Evolutionary conservation across 305 asterid genomes (phyloP), one percentile per base, ranked within the genome.

Genomic region (Petunia hybrid): DNA sequence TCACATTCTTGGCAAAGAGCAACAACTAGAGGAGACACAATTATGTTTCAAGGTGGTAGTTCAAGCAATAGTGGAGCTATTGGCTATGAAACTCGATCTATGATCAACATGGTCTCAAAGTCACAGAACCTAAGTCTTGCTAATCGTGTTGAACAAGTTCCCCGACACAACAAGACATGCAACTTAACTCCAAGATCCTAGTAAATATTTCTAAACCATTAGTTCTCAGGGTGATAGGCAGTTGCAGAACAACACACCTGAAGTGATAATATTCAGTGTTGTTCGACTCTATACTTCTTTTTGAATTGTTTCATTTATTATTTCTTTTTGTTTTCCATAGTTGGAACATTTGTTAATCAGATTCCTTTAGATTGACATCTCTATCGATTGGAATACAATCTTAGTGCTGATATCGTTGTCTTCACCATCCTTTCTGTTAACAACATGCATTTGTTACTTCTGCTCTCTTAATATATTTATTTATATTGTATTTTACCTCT

Each of bases 1-100:
- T 84, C 87, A 8, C 87, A 86, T 77, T 82, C 87, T 40, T 82
- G 82, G 86, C 89, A 86, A 79, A 81, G 89, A 80, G 86, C 89
- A 4, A 86, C 87, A 31, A 86, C 87, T 51, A 77, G 87, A 75
- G 87, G 85, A n/a, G 77, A 55, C 67, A 39, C 45, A 8, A 73
- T 73, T 36, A 12, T 73, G 36, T 59, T 6, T 45, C 78, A 65
- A 59, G 74, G 86, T 40, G 75, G 84, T 38, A 68, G 83, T 79
- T 80, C 87, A 14, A 79, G 86, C 64, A 41, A 43, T 9, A 40
- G 78, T 41, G 79, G 66, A 3, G 13, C 83, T 4, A 60, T 68
- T 2, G 87, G 83, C 42, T 86, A 83, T 81, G 79, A 81, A 57
- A 86, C 89, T 45, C 89, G 85, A 75, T 75, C 81, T 10, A 86